A percentile compares a stretch with the other conserved stretches of the same genome.
Conservation (phyloP, 2,329 filamentous ascomycete genomes). For the Clonostachys byssicola region DNA sequence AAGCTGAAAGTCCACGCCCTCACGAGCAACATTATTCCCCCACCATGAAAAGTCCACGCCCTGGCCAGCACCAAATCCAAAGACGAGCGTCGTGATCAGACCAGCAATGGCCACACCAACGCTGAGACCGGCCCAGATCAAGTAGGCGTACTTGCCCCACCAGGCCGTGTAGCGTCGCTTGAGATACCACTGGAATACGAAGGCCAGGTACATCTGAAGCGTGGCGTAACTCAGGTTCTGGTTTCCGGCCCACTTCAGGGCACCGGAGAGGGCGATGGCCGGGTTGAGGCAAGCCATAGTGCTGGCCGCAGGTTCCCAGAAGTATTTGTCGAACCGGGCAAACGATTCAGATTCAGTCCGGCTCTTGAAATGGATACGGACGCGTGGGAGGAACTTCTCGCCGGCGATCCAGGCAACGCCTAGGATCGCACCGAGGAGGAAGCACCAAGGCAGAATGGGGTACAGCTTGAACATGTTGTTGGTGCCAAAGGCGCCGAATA, state of each 20-base stretch:
- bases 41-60: constrained; percentile 3
- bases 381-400: constrained; percentile 15
- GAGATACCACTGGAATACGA: constrained; percentile 16
- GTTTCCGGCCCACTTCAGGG: constrained; percentile 17
- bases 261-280: constrained; percentile 30
- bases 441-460: constrained; percentile 20
- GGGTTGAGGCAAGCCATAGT: constrained; percentile 40
- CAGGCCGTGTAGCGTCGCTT: constrained; percentile 16
- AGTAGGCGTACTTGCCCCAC: constrained; percentile 20
- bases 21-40: constrained; percentile 5
- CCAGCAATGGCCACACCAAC: constrained; percentile 9
- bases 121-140: constrained; percentile 14
- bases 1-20: constrained; percentile 10
- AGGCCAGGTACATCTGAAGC: constrained; percentile 18
- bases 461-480: constrained; percentile 15
- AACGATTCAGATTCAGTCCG: constrained; percentile 9
- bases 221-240: constrained; percentile 21
- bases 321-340: constrained; percentile 9
- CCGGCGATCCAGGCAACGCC: constrained; percentile 16
- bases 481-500: constrained; percentile 14
- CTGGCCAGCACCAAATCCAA: constrained; percentile 10
- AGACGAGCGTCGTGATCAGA: constrained; percentile 9
- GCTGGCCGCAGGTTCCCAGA: constrained; percentile 13
- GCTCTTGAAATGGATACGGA: constrained; percentile 6
- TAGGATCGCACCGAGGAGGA: constrained; percentile 23